Conservation (phyloP, 1,284 basidiomycete genomes). For the Paramarasmius palmivorus region DNA sequence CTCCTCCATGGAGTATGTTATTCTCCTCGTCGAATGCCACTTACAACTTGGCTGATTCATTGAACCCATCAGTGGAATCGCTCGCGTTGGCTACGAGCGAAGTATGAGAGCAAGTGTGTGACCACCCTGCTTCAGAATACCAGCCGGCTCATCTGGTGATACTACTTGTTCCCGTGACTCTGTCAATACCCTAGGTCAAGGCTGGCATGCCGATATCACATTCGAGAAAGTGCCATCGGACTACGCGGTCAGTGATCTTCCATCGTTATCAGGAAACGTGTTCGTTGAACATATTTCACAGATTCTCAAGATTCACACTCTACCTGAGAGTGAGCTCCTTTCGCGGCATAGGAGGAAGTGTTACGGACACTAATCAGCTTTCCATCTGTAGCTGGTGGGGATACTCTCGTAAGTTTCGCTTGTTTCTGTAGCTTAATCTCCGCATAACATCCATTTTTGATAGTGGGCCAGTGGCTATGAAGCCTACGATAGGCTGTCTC, state of each 20-base stretch:
- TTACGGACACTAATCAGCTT: background rate
- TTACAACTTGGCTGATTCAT: background rate
- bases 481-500: slow-evolving; percentile 64
- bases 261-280: background rate
- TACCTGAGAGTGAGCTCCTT: slow-evolving; percentile 41
- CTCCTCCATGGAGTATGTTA: slow-evolving; percentile 37
- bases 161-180: background rate
- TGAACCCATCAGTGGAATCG: slow-evolving; percentile 35
- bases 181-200: slow-evolving; percentile 20
- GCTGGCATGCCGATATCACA: slow-evolving; percentile 68
- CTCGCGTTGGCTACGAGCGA: slow-evolving; percentile 31
- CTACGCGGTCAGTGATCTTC: slow-evolving; percentile 44
- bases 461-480: slow-evolving; percentile 48
- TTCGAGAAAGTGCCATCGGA: slow-evolving; percentile 71
- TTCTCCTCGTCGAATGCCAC: slow-evolving; percentile 2
- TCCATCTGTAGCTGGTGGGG: slow-evolving; percentile 39
- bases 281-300: slow-evolving; percentile 10
- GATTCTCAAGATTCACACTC: slow-evolving; percentile 59
- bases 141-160: background rate
- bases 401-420: slow-evolving; percentile 42
- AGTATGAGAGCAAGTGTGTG: slow-evolving; percentile 32
- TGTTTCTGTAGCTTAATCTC: background rate
- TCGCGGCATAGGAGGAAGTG: slow-evolving; percentile 16
- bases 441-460: background rate
- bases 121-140: background rate